phyloP scores from a whole-genome alignment of 805 yeast species.

The Kodamaea hsintzibuensis region DNA sequence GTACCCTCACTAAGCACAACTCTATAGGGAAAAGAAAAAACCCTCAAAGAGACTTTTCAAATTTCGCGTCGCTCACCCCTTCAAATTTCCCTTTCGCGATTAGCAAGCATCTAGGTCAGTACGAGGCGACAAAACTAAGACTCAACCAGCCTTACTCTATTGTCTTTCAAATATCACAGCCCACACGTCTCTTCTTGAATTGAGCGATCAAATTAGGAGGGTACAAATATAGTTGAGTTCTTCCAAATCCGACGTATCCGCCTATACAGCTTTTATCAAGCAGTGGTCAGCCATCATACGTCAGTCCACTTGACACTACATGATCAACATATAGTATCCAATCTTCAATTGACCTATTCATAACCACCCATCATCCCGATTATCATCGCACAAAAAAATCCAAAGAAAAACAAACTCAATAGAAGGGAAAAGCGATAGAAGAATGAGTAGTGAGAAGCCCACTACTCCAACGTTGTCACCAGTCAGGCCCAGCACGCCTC shows the following conservation, averaged over 20 bases:
- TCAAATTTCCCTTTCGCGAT: not conserved
- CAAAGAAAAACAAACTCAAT: constrained; percentile 6
- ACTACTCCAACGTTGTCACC: constrained; percentile 30
- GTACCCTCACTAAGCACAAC: too few species aligned
- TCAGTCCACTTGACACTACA: not conserved
- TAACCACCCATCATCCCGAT: constrained; percentile 1
- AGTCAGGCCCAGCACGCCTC: constrained; percentile 10
- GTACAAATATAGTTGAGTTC: not conserved
- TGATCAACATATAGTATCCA: not conserved
- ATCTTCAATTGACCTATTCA: not conserved
- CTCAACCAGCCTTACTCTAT: not conserved
- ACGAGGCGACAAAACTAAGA: not conserved
- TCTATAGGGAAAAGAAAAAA: too few species aligned
- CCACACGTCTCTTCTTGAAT: not conserved
- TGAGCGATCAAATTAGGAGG: not conserved
- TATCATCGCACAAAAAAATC: constrained; percentile 3
- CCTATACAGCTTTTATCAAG: not conserved
- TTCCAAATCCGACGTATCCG: not conserved
- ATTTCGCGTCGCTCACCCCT: not conserved
- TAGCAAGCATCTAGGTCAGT: not conserved
- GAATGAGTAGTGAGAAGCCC: constrained; percentile 28
- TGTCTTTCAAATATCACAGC: not conserved
- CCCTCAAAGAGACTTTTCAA: too few species aligned
- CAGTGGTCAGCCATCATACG: not conserved
- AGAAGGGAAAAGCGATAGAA: not conserved